phyloP scores from a whole-genome alignment of 1,284 basidiomycete species.

The Polyporus tsugae region DNA sequence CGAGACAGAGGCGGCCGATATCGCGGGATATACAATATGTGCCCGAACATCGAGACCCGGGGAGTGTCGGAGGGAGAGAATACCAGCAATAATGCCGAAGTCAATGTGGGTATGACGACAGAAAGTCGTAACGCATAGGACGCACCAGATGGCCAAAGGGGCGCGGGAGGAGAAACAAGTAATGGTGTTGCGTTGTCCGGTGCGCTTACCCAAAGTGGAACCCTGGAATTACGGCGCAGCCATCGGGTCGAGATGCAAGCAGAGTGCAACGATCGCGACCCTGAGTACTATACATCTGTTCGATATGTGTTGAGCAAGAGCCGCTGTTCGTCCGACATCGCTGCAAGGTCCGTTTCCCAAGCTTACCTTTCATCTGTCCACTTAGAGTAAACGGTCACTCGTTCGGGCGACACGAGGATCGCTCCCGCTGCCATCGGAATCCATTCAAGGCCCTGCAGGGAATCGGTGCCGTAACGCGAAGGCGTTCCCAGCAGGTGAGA shows the following conservation, averaged over 20 bases:
- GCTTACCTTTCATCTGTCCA: not conserved
- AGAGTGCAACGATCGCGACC: not conserved
- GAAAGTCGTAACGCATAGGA: not conserved
- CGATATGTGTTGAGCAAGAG: not conserved
- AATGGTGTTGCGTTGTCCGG: not conserved
- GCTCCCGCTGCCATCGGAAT: not conserved
- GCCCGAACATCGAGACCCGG: not conserved
- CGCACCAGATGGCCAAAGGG: not conserved
- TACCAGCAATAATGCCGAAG: not conserved
- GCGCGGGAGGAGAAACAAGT: not conserved
- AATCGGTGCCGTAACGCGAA: not conserved
- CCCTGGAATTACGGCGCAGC: not conserved
- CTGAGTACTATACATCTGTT: not conserved
- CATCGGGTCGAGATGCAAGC: not conserved
- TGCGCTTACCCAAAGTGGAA: not conserved
- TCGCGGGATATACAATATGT: not conserved
- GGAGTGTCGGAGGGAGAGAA: not conserved
- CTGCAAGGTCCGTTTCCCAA: slow-evolving; percentile 1
- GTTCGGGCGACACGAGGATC: not conserved
- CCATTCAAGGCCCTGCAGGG: not conserved
- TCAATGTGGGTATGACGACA: not conserved
- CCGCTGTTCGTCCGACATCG: not conserved
- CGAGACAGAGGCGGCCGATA: not conserved
- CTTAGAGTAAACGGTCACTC: not conserved
- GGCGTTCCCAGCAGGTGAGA: not conserved